Base-by-base conservation (phyloP, 352 stramenopile genomes). In the Globisporangium megalacanthum region DNA sequence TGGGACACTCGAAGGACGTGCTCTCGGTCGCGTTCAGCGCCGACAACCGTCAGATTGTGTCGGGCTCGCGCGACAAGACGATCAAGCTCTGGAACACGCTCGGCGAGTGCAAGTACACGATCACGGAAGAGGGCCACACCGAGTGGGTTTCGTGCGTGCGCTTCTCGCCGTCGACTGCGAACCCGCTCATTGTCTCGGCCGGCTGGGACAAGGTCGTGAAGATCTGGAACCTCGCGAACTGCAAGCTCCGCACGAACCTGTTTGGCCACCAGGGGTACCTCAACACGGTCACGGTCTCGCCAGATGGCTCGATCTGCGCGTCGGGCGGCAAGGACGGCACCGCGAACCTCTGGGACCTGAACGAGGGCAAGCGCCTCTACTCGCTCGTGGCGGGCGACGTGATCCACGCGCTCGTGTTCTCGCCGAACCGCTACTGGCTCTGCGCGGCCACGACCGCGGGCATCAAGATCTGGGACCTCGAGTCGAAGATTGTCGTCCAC, bases 21-120 rank as follows among this genome's bases (percentile, higher is more conserved):
- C 83, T 99, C n/a, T 98, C 91, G 44, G 97, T 99, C 19, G 96
- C 97, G 20, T 99, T 99, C 83, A 98, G 89, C 66, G 90, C 94
- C 15, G 96, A 99, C 87, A 99, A 99, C 86, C 96, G 97, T 77
- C 97, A 99, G 80, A 99, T 99, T 75, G 95, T 99, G 39, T 99
- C 94, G 53, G 97, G 94, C 65, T 99, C 96, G 62, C 95, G 98
- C 66, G 98, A 99, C 86, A 98, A 98, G 83, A 98, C 95, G 56
- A 98, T 99, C 79, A 99, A 99, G 90, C 82, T 99, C 42, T 99
- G 98, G 97, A 99, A 99, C 90, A 99, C 97, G 20, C 79, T 99
- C 52, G 97, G 96, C 64, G 96, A 99, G 75, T 99, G 96, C 91
- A 99, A 99, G 85, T 99, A 98, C 89, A 99, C 95, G 35, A 99